Percentiles rank a stretch among this genome's conserved stretches.
phyloP scores from a whole-genome alignment of 768 basidiomycete genomes.

The Cystobasidium tubakii region DNA sequence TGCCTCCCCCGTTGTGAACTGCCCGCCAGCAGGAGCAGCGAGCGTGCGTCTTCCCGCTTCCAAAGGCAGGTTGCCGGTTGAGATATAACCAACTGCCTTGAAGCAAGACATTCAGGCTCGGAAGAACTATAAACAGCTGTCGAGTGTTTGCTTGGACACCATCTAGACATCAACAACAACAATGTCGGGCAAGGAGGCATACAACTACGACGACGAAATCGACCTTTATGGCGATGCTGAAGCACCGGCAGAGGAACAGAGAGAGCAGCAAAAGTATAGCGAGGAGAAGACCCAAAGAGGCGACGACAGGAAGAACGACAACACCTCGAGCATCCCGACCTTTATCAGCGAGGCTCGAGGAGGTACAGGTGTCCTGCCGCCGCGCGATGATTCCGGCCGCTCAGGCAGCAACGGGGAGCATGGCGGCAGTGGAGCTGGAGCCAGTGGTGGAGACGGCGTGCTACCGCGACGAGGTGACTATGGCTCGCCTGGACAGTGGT shows the following conservation, averaged over 20 bases:
- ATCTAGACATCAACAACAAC: neutral
- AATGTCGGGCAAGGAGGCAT: neutral
- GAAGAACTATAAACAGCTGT: neutral
- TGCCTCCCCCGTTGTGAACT: too few species aligned
- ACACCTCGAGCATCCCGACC: constrained; percentile 6
- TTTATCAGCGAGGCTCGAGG: constrained; percentile 36
- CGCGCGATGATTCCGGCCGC: constrained; percentile 17
- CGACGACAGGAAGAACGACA: neutral
- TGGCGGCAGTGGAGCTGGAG: neutral
- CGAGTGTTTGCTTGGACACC: neutral
- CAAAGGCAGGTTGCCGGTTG: neutral
- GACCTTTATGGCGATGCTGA: constrained; percentile 34
- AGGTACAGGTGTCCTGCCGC: constrained; percentile 20
- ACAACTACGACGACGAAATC: constrained; percentile 34
- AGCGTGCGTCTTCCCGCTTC: neutral
- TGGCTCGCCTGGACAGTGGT: constrained; percentile 34
- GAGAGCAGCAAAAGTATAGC: neutral
- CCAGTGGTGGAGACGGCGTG: neutral
- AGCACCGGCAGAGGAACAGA: constrained; percentile 8
- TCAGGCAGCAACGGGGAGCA: neutral
- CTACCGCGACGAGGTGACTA: constrained; percentile 25
- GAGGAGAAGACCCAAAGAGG: constrained; percentile 1
- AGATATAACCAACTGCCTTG: neutral
- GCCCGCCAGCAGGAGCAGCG: too few species aligned
- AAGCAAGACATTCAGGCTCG: neutral